phyloP scores from a whole-genome alignment of 306 rosid genomes.

The Rubus idaeus region DNA sequence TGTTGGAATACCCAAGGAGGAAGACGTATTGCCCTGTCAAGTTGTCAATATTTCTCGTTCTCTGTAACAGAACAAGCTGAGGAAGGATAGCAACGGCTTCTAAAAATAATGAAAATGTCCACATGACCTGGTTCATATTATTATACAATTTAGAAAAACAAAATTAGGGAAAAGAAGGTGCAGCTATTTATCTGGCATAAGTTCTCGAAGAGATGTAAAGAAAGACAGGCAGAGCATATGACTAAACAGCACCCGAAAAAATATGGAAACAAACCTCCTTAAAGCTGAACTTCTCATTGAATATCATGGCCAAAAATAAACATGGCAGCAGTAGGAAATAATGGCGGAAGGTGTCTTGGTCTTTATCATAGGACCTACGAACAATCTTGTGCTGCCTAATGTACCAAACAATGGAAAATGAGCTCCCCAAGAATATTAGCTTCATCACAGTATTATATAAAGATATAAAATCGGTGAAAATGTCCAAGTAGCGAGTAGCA shows the following conservation, averaged over 20 bases:
- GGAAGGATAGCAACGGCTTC: slow-evolving; percentile 98
- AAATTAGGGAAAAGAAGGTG: not conserved
- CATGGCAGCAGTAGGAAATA: slow-evolving; percentile 65
- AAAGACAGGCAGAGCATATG: not conserved
- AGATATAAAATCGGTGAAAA: slow-evolving; percentile 58
- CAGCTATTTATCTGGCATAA: not conserved
- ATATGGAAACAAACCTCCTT: slow-evolving; percentile 53
- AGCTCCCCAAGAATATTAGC: slow-evolving; percentile 85
- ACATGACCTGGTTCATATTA: slow-evolving; percentile 64
- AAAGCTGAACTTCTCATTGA: slow-evolving; percentile 72
- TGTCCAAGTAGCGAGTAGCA: slow-evolving; percentile 80
- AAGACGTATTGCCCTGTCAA: slow-evolving; percentile 87
- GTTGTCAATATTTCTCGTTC: slow-evolving; percentile 90
- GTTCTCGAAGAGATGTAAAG: not conserved
- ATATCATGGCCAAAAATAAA: slow-evolving; percentile 61
- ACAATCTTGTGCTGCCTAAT: slow-evolving; percentile 81
- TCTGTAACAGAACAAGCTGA: slow-evolving; percentile 76
- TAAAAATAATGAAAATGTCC: slow-evolving; percentile 79
- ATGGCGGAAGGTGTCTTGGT: slow-evolving; percentile 90
- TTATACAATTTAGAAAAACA: slow-evolving; percentile 13
- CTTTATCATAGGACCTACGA: slow-evolving; percentile 83
- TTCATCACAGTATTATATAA: slow-evolving; percentile 76
- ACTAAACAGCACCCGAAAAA: slow-evolving; percentile 6
- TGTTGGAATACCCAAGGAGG: slow-evolving; percentile 72
- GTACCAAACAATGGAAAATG: slow-evolving; percentile 90